These are phyloP conservation scores for Podosphaera xanthii DNA, from an alignment of 2,329 filamentous ascomycete species.

Conservation along the genomic window DNA sequence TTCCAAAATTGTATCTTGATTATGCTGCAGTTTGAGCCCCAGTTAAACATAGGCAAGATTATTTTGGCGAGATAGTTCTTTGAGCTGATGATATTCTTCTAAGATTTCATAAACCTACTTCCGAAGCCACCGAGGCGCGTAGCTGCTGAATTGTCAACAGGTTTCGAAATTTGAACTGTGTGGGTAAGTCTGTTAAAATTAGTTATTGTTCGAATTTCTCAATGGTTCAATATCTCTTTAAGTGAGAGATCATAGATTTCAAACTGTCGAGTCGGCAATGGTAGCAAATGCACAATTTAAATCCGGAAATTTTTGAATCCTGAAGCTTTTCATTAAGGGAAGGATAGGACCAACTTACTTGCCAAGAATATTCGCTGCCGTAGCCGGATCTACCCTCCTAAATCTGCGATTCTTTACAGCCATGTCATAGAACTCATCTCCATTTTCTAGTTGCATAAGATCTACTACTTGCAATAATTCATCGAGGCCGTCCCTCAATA, in stretches of 20 bases:
- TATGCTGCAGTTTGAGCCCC: too few relatives aligned
- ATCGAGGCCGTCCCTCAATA: conserved; percentile 71
- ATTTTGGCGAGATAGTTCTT: too few relatives aligned
- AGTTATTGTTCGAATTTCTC: neutral
- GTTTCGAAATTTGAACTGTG: neutral
- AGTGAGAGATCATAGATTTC: too few relatives aligned
- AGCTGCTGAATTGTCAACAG: neutral
- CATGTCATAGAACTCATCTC: conserved; percentile 94
- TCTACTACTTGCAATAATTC: conserved; percentile 84
- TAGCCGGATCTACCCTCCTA: conserved; percentile 72
- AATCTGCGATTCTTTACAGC: conserved; percentile 81
- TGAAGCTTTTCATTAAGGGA: neutral
- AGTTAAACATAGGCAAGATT: too few relatives aligned
- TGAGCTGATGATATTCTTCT: neutral
- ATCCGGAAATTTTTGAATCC: too few relatives aligned
- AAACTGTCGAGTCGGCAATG: too few relatives aligned
- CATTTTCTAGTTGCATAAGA: conserved; percentile 67
- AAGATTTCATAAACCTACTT: neutral
- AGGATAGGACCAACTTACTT: conserved; percentile 32
- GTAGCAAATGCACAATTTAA: too few relatives aligned
- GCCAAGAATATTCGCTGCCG: conserved; percentile 73
- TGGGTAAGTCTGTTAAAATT: neutral
- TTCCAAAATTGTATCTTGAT: too few relatives aligned
- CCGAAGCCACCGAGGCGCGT: neutral
- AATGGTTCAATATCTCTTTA: too few relatives aligned